Evolutionary conservation across 106 monocot species (phyloP).

Genomic region (Dendrobium huoshanense): DNA sequence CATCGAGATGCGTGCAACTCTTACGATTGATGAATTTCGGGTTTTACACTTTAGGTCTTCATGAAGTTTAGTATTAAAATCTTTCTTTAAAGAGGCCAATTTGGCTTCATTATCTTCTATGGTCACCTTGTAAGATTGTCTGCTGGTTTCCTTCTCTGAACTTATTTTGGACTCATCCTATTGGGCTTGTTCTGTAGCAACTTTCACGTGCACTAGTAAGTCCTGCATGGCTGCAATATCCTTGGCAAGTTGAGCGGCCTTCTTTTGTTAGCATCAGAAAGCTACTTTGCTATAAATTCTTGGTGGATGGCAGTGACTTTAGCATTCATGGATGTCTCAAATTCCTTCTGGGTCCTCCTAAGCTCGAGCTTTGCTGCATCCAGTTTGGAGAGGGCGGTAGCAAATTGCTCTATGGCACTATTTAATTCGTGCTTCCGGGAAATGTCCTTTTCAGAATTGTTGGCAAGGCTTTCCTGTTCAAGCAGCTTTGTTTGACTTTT

Average conservation of each 20-base stretch:
- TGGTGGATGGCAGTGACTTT: constrained; percentile 43
- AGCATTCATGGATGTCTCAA: constrained; percentile 40
- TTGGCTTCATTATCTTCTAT: constrained; percentile 44
- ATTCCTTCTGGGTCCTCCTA: constrained; percentile 52
- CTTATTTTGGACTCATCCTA: constrained; percentile 38
- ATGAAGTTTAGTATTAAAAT: constrained; percentile 36
- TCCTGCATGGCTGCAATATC: constrained; percentile 51
- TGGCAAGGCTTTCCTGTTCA: constrained; percentile 17
- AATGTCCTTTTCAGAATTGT: constrained; percentile 11
- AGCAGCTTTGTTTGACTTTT: constrained; percentile 32
- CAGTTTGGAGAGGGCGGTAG: constrained; percentile 33
- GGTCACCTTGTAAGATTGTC: constrained; percentile 32
- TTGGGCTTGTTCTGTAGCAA: constrained; percentile 50
- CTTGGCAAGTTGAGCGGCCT: constrained; percentile 43
- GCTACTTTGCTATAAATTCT: constrained; percentile 41
- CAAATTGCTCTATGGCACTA: constrained; percentile 39
- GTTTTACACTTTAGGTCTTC: constrained; percentile 19
- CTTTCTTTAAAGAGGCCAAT: constrained; percentile 41
- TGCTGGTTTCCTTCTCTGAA: constrained; percentile 39
- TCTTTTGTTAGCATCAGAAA: constrained; percentile 36
- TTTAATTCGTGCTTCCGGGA: constrained; percentile 34
- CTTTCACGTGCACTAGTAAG: constrained; percentile 52
- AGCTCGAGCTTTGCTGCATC: constrained; percentile 59
- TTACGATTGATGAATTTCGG: too few relatives aligned
- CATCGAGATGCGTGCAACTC: too few relatives aligned